Evolutionary conservation across 768 basidiomycete genomes (phyloP), one percentile per base, ranked within the genome.

Genomic region (Mycena crocata): DNA sequence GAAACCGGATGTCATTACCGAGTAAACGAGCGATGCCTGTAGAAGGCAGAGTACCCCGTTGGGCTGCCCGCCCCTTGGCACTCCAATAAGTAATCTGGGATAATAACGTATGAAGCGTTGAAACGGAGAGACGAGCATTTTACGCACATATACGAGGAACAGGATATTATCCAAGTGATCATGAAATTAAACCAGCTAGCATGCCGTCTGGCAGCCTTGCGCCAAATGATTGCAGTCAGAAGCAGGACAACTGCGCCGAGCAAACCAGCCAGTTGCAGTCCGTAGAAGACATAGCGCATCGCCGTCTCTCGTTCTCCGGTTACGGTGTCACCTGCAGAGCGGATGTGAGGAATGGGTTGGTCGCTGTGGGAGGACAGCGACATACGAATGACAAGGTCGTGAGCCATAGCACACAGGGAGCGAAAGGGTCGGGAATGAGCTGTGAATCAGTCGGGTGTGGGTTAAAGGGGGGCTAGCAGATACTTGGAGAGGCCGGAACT

Each of bases 151-250:
- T 74, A 74, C n/a, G 71, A 72, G 24, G 67, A 35, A 40, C 64
- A 72, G 8, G 73, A 74, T 23, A 74, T 68, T 21, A 72, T 63
- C 73, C 73, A 74, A 48, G 69, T 59, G 31, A 66, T 23, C 61
- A 68, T 70, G 52, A 74, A 74, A 57, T 66, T 74, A 35, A 68
- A 66, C 73, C 73, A 74, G 57, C 71, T 72, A 10, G 67, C 46
- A 48, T 74, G 69, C 40, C 68, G 54, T 23, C 69, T 57, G 10
- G 57, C 63, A 26, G 61, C 40, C 32, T 67, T 61, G 44, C 56
- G 57, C 64, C 71, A 72, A 21, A 68, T 56, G 13, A 59, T 37
- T 12, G 69, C 69, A 9, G 67, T 71, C 3, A 68, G 55, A 12
- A 74, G 67, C 50, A 74, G 50, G n/a, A 71, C 1, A 15, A 65